Percentiles rank a stretch among this genome's conserved stretches.
Conservation (phyloP, 2,329 filamentous ascomycete genomes). For the Colletotrichum sp. region DNA sequence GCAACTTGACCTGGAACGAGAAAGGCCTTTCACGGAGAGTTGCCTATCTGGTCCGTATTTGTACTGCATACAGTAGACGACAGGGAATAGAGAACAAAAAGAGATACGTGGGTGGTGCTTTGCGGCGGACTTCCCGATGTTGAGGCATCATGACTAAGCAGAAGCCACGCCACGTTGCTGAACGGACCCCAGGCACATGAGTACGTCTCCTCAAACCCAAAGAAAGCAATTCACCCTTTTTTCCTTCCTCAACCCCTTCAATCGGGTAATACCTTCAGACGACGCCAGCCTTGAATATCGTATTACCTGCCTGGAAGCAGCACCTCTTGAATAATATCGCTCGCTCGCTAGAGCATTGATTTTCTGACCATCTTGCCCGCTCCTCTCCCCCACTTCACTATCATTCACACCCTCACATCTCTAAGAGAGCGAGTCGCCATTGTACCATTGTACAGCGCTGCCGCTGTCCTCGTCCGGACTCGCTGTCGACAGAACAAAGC, state of each 20-base stretch:
- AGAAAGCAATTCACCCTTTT: neutral
- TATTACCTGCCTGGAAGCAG: conserved; percentile 22
- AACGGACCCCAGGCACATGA: neutral
- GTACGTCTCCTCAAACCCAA: conserved; percentile 14
- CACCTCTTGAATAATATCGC: conserved; percentile 15
- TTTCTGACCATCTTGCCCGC: neutral
- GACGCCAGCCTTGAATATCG: conserved; percentile 20
- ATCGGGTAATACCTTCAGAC: conserved; percentile 20
- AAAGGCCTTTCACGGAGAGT: neutral
- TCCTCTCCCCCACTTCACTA: neutral
- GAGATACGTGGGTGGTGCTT: neutral
- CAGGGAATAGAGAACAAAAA: neutral
- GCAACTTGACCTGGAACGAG: neutral
- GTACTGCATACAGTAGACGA: neutral
- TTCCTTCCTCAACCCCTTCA: neutral
- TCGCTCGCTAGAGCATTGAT: conserved; percentile 5
- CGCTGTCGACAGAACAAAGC: neutral
- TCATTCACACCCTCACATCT: neutral
- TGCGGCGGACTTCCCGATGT: neutral
- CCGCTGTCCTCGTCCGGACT: neutral
- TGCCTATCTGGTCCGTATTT: neutral
- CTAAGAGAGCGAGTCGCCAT: neutral
- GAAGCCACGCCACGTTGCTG: conserved; percentile 16
- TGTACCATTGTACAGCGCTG: neutral
- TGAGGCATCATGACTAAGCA: conserved; percentile 7